These are phyloP conservation scores for Naganishia vishniacii DNA, from an alignment of 768 basidiomycete genomes.

Conservation along the genomic window DNA sequence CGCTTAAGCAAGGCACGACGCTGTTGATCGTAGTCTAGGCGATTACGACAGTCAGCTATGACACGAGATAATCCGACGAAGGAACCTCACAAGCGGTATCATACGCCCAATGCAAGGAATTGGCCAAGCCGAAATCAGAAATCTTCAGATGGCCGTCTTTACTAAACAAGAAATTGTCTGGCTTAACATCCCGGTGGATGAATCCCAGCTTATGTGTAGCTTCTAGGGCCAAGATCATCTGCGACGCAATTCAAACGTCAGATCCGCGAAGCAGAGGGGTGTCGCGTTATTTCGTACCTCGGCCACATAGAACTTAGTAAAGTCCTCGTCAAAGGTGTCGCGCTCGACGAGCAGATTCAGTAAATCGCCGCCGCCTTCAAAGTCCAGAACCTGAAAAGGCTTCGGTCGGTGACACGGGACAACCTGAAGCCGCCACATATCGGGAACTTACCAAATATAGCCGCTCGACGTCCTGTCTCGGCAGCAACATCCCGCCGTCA, in stretches of 20 bases:
- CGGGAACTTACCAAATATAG: constrained; percentile 73
- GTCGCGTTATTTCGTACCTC: too few species aligned
- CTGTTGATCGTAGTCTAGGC: constrained; percentile 77
- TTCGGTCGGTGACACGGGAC: background rate
- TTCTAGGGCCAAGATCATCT: constrained; percentile 93
- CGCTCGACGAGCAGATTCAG: constrained; percentile 90
- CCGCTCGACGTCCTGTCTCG: constrained; percentile 76
- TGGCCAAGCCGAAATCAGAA: constrained; percentile 94
- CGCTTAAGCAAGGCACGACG: constrained; percentile 78
- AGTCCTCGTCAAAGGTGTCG: constrained; percentile 47
- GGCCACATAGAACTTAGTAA: constrained; percentile 77
- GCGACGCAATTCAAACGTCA: constrained; percentile 4
- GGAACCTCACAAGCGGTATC: constrained; percentile 66
- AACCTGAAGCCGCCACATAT: too few species aligned
- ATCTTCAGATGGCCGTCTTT: constrained; percentile 88
- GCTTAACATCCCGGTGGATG: constrained; percentile 97
- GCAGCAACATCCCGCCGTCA: too few species aligned
- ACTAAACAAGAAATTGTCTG: constrained; percentile 87
- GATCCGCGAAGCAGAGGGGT: background rate
- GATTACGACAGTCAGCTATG: too few species aligned
- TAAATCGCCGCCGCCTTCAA: constrained; percentile 94
- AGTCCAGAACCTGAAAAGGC: constrained; percentile 67
- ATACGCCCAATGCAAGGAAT: constrained; percentile 84
- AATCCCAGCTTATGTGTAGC: constrained; percentile 89
- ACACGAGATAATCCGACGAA: too few species aligned